Conservation (phyloP, 2,329 filamentous ascomycete genomes). For the Penicillium corylophilum region DNA sequence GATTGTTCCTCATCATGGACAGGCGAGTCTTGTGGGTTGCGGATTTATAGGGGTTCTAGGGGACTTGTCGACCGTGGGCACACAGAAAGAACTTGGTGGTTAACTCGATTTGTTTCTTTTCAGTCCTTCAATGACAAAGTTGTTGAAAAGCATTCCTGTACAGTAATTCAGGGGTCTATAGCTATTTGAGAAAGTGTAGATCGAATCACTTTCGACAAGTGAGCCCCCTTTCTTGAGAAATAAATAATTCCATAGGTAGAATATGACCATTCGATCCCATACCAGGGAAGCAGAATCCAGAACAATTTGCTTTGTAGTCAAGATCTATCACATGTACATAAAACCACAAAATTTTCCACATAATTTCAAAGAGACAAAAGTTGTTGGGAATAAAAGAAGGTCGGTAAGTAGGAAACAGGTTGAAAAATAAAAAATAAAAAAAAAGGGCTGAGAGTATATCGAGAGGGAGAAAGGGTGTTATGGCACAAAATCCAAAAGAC, state of each 20-base stretch:
- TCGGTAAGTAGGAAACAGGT: conserved; percentile 2
- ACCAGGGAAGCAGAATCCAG: neutral
- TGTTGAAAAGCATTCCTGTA: neutral
- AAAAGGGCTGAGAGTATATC: too few relatives aligned
- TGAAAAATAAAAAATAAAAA: too few relatives aligned
- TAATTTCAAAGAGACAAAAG: conserved; percentile 4
- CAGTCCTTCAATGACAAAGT: neutral
- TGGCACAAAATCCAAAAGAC: conserved; percentile 6
- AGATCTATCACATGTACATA: neutral
- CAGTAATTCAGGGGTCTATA: neutral
- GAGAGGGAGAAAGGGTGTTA: conserved; percentile 5
- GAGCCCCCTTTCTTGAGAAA: neutral
- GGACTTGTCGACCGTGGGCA: conserved; percentile 2
- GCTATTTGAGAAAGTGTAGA: neutral
- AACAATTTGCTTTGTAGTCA: neutral
- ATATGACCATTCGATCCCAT: neutral
- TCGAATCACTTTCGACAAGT: neutral
- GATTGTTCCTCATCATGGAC: neutral
- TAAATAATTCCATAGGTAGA: neutral
- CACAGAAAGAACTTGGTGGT: neutral
- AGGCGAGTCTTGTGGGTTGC: neutral
- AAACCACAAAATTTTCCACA: conserved; percentile 5
- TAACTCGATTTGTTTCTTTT: neutral
- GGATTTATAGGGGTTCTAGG: neutral
- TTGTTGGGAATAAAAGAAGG: conserved; percentile 6